Evolutionary conservation across 1,284 basidiomycete genomes (phyloP).

Genomic region (Paramarasmius palmivorus): DNA sequence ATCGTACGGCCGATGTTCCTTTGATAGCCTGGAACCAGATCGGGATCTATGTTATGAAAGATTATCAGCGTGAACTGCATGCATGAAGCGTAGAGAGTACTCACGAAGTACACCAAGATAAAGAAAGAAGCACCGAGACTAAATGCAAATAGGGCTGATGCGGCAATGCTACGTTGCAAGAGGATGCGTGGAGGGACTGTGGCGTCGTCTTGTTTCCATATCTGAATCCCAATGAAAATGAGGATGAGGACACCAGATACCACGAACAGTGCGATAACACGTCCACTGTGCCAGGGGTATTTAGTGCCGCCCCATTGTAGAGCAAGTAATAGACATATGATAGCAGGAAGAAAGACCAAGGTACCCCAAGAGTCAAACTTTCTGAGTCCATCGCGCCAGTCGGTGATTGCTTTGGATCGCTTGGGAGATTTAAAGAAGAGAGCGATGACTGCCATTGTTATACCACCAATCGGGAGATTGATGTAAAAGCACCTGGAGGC

Average conservation of each 20-base stretch:
- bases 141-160: constrained; percentile 4
- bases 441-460: constrained; percentile 1
- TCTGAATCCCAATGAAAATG: constrained; percentile 8
- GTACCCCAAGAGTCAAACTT: constrained; percentile 3
- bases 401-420: not conserved
- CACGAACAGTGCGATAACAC: constrained; percentile 16
- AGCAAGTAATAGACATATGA: constrained; percentile 13
- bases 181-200: constrained; percentile 12
- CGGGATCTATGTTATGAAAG: not conserved
- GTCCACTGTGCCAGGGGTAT: constrained; percentile 13
- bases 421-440: constrained; percentile 1
- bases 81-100: not conserved
- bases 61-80: not conserved
- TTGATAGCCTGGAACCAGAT: constrained; percentile 12
- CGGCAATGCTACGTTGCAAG: constrained; percentile 7
- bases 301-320: constrained; percentile 15
- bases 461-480: constrained; percentile 9
- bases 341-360: constrained; percentile 8
- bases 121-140: constrained; percentile 8
- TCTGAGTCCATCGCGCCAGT: not conserved
- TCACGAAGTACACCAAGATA: constrained; percentile 12
- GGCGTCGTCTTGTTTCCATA: constrained; percentile 14
- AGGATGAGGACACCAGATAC: constrained; percentile 3
- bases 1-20: constrained; percentile 3
- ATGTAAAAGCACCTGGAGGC: constrained; percentile 14